Percentiles rank a stretch among this genome's conserved stretches.
Evolutionary conservation across 1,284 basidiomycete species (phyloP).

Genomic region (Retiboletus flavoniger): DNA sequence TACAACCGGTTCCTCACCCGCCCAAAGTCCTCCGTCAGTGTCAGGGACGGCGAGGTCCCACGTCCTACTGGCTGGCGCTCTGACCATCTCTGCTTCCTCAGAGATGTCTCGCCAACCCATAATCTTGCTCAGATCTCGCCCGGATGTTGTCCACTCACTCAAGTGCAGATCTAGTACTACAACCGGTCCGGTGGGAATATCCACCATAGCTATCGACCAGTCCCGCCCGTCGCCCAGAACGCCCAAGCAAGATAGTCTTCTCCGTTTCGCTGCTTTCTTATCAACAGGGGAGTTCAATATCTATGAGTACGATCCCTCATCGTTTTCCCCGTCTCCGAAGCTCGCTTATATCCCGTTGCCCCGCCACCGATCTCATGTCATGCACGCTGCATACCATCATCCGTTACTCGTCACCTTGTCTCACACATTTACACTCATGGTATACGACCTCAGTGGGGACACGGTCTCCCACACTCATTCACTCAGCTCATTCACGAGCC

Average conservation of each 20-base stretch:
- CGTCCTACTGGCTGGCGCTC: conserved; percentile 42
- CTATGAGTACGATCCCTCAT: conserved; percentile 49
- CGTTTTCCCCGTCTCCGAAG: conserved; percentile 41
- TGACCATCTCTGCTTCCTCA: conserved; percentile 41
- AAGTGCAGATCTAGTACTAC: conserved; percentile 32
- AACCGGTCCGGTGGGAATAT: conserved; percentile 42
- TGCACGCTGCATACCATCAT: conserved; percentile 72
- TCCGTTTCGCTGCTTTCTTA: conserved; percentile 60
- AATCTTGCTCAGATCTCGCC: conserved; percentile 27
- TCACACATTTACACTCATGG: conserved; percentile 58
- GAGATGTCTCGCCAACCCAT: conserved; percentile 28
- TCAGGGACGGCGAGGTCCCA: conserved; percentile 22
- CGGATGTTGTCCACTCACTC: conserved; percentile 15
- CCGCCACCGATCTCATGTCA: conserved; percentile 45
- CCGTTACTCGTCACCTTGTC: conserved; percentile 73
- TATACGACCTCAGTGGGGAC: conserved; percentile 62
- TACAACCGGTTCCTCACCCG: neutral
- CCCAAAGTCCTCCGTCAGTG: neutral
- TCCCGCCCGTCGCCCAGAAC: conserved; percentile 48
- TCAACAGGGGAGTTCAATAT: conserved; percentile 66
- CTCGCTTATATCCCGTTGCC: conserved; percentile 50
- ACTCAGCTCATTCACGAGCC: conserved; percentile 69
- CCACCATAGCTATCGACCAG: conserved; percentile 67
- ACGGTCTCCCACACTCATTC: conserved; percentile 57
- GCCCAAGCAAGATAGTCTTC: conserved; percentile 23